phyloP scores from a whole-genome alignment of 2,329 filamentous ascomycete genomes.

The Diaporthe aspalathi region DNA sequence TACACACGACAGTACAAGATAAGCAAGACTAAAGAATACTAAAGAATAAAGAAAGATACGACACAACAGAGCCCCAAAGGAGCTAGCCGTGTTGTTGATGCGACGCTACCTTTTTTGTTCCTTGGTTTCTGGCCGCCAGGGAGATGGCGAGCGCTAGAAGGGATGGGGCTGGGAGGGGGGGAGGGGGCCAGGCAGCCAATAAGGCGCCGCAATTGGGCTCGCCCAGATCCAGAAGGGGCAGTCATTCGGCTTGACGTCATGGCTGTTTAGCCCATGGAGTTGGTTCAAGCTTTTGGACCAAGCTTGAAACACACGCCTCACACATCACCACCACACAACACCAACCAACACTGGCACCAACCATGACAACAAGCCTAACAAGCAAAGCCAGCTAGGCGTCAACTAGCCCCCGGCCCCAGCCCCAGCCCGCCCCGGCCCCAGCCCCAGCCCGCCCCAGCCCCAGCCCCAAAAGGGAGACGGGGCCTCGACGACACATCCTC shows the following conservation, averaged over 20 bases:
- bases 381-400: too few relatives aligned
- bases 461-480: constrained; percentile 16
- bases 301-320: constrained; percentile 16
- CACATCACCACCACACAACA: too few relatives aligned
- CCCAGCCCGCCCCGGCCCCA: constrained; percentile 3
- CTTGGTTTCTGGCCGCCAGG: constrained; percentile 23
- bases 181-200: not conserved
- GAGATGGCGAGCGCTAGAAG: not conserved
- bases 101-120: constrained; percentile 19
- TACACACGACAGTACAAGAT: not conserved
- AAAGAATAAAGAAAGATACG: not conserved
- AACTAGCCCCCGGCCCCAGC: not conserved
- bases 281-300: constrained; percentile 17
- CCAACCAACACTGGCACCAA: too few relatives aligned
- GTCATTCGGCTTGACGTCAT: constrained; percentile 28
- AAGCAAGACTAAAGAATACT: not conserved
- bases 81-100: too few relatives aligned
- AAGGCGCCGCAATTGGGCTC: not conserved
- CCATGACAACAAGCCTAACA: constrained; percentile 22
- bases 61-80: not conserved
- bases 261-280: not conserved
- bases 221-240: constrained; percentile 27
- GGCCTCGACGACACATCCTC: not conserved
- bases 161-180: constrained; percentile 4
- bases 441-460: too few relatives aligned